Evolutionary conservation across 805 yeast genomes (phyloP).

Genomic region (Nakazawaea ernobii): DNA sequence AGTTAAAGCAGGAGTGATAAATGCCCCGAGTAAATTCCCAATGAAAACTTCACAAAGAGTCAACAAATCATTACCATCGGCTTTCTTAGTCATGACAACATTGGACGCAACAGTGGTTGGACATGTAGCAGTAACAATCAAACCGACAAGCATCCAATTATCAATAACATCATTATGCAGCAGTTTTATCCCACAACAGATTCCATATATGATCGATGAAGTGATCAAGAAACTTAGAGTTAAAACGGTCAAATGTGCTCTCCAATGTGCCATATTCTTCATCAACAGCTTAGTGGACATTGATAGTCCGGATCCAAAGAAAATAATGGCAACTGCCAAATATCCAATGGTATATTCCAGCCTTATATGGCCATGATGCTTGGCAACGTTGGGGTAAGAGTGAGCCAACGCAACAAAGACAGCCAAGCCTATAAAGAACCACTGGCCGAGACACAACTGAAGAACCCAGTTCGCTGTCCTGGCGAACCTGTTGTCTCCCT

Average conservation of each 20-base stretch:
- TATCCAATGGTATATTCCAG: conserved; percentile 77
- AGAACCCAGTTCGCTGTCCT: neutral
- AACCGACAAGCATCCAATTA: conserved; percentile 74
- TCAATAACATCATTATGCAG: conserved; percentile 57
- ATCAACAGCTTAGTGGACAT: conserved; percentile 61
- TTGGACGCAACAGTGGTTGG: conserved; percentile 92
- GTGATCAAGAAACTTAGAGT: conserved; percentile 67
- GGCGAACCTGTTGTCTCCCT: neutral
- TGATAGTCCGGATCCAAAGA: conserved; percentile 73
- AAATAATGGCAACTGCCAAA: conserved; percentile 83
- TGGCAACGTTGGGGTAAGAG: conserved; percentile 76
- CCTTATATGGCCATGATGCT: conserved; percentile 70
- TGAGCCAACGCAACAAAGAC: conserved; percentile 70
- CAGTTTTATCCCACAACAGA: conserved; percentile 58
- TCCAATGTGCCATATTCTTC: conserved; percentile 67
- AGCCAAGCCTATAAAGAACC: conserved; percentile 75
- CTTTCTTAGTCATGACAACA: conserved; percentile 85
- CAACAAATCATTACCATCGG: conserved; percentile 75
- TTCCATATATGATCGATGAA: conserved; percentile 64
- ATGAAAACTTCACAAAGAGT: conserved; percentile 81
- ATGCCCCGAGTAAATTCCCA: conserved; percentile 82
- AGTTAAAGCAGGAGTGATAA: conserved; percentile 77
- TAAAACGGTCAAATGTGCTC: conserved; percentile 73
- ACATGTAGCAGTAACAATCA: conserved; percentile 77
- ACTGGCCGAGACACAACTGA: conserved; percentile 31